A percentile compares a stretch with the other conserved stretches of the same genome.
Evolutionary conservation across 2,329 filamentous ascomycete genomes (phyloP).

Genomic region (Alternaria ethzedia): DNA sequence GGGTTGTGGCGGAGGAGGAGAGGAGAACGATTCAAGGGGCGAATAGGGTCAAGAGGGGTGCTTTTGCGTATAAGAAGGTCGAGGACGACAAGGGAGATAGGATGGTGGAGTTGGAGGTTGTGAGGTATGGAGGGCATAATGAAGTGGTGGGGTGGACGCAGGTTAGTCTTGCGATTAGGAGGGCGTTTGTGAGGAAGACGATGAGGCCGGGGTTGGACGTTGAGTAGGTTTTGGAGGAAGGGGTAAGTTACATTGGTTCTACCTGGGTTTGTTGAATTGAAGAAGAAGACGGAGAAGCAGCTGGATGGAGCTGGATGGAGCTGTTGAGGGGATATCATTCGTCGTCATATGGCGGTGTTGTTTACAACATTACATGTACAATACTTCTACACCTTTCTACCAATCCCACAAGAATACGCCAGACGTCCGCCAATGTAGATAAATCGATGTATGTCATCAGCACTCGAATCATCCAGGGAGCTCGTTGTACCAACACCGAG

Average conservation of each 20-base stretch:
- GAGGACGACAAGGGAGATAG: constrained; percentile 36
- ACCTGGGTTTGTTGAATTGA: not conserved
- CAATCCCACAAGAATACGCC: constrained; percentile 13
- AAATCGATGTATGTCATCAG: constrained; percentile 23
- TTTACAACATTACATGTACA: constrained; percentile 26
- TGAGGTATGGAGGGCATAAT: constrained; percentile 65
- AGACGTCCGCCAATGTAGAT: constrained; percentile 11
- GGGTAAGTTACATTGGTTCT: not conserved
- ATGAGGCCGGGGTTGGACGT: constrained; percentile 35
- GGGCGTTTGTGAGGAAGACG: constrained; percentile 64
- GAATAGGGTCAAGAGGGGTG: constrained; percentile 42
- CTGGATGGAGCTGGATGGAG: not conserved
- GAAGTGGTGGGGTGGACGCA: constrained; percentile 69
- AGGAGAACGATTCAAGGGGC: constrained; percentile 40
- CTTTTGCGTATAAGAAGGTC: constrained; percentile 44
- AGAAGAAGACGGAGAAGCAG: not conserved
- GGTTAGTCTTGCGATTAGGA: constrained; percentile 68
- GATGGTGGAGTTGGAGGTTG: constrained; percentile 51
- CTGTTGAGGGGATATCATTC: constrained; percentile 22
- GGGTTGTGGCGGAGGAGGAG: constrained; percentile 30
- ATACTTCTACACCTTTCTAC: constrained; percentile 13
- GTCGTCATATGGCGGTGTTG: constrained; percentile 3
- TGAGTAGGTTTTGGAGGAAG: constrained; percentile 20
- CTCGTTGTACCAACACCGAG: not conserved
- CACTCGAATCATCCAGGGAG: not conserved